Evolutionary conservation across 2,329 filamentous ascomycete genomes (phyloP).

Genomic region (Cercospora zeae-maydis): DNA sequence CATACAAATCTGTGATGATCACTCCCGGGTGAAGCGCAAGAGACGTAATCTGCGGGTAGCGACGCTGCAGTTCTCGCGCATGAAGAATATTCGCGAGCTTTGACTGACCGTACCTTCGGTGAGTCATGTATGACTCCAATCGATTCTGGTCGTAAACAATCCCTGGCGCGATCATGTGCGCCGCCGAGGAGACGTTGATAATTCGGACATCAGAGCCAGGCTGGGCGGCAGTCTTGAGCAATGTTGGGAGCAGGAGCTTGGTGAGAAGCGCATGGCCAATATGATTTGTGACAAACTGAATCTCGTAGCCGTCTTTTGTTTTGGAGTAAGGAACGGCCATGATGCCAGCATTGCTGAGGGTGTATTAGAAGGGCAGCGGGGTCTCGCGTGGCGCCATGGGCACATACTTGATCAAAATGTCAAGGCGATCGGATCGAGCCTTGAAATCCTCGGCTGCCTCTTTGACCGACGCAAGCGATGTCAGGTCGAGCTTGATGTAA

Average conservation of each 20-base stretch:
- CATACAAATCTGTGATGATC: conserved; percentile 57
- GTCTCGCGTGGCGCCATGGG: conserved; percentile 20
- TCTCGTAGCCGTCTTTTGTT: conserved; percentile 50
- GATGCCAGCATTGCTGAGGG: conserved; percentile 37
- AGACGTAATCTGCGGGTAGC: conserved; percentile 58
- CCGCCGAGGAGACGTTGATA: conserved; percentile 43
- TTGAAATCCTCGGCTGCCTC: conserved; percentile 42
- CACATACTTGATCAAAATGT: conserved; percentile 27
- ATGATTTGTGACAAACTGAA: conserved; percentile 52
- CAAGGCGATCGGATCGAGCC: conserved; percentile 39
- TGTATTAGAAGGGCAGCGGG: conserved; percentile 30
- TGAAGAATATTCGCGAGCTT: conserved; percentile 62
- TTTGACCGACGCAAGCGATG: conserved; percentile 51
- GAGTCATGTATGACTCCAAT: conserved; percentile 35
- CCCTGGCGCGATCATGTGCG: conserved; percentile 23
- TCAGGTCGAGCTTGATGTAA: conserved; percentile 49
- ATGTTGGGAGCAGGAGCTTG: conserved; percentile 44
- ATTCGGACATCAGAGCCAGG: conserved; percentile 45
- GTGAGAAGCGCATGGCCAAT: conserved; percentile 49
- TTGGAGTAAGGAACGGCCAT: conserved; percentile 38
- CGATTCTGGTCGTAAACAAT: conserved; percentile 39
- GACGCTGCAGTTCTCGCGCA: conserved; percentile 55
- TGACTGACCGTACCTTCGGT: conserved; percentile 56
- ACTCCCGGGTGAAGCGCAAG: conserved; percentile 64
- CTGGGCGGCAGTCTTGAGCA: conserved; percentile 40